phyloP scores from a whole-genome alignment of 352 stramenopile species.

The Pythium scleroteichum region DNA sequence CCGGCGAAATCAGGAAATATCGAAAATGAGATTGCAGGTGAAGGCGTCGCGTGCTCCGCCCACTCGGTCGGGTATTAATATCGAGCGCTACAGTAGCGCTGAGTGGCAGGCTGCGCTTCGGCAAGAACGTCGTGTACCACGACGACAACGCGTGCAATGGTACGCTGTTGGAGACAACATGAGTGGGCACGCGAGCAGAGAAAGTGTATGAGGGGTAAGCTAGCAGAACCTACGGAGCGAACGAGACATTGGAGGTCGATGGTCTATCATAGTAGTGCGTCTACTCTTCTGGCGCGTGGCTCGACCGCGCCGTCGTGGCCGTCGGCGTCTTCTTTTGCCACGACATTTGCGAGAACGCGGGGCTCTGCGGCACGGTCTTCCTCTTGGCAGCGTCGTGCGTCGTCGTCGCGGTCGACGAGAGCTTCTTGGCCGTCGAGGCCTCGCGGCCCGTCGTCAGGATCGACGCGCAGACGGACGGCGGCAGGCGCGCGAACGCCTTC shows the following conservation, averaged over 20 bases:
- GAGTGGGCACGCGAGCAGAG: too few relatives aligned
- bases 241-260: background rate
- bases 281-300: conserved; percentile 5
- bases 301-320: conserved; percentile 13
- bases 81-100: too few relatives aligned
- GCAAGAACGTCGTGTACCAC: too few relatives aligned
- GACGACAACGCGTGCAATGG: too few relatives aligned
- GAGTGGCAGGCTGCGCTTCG: too few relatives aligned
- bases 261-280: background rate
- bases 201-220: too few relatives aligned
- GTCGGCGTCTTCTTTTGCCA: conserved; percentile 65
- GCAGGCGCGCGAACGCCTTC: conserved; percentile 75
- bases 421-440: conserved; percentile 31
- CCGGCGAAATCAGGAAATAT: too few relatives aligned
- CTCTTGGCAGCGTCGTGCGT: conserved; percentile 17
- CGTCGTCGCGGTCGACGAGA: conserved; percentile 3
- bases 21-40: too few relatives aligned
- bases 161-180: too few relatives aligned
- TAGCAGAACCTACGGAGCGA: background rate
- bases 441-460: conserved; percentile 52
- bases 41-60: too few relatives aligned
- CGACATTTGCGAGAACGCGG: conserved; percentile 82
- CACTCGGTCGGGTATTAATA: too few relatives aligned
- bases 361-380: conserved; percentile 59
- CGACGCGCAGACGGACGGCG: conserved; percentile 66